phyloP scores from a whole-genome alignment of 1,139 yeast species.

The Candida tetrigidarum region DNA sequence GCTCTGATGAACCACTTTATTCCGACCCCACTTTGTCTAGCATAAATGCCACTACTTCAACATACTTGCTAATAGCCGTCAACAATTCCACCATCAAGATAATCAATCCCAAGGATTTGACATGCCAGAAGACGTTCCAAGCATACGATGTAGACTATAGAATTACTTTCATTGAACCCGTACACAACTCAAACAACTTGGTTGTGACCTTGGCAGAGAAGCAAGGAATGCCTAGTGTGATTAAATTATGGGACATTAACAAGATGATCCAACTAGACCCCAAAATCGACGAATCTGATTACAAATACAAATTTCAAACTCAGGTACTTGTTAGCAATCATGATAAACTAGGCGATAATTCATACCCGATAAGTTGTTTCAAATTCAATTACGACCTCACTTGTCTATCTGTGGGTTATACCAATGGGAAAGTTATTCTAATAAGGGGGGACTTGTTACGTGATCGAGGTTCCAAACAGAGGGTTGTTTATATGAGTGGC shows the following conservation, averaged over 20 bases:
- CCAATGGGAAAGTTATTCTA: conserved; percentile 83
- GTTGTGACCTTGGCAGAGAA: conserved; percentile 75
- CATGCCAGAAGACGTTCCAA: conserved; percentile 50
- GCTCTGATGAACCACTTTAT: conserved; percentile 66
- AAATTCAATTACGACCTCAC: conserved; percentile 59
- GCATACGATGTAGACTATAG: conserved; percentile 71
- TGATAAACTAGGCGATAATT: conserved; percentile 42
- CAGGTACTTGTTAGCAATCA: conserved; percentile 14
- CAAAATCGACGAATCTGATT: conserved; percentile 36
- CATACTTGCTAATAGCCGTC: conserved; percentile 61
- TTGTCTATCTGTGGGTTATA: conserved; percentile 79
- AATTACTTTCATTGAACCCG: conserved; percentile 56
- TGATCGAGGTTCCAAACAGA: conserved; percentile 90
- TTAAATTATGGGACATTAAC: conserved; percentile 76
- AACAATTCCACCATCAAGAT: conserved; percentile 60
- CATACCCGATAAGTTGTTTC: conserved; percentile 75
- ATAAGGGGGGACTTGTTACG: conserved; percentile 86
- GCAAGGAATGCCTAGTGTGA: conserved; percentile 67
- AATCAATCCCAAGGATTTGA: conserved; percentile 30
- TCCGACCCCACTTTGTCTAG: conserved; percentile 79
- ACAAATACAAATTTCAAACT: conserved; percentile 17
- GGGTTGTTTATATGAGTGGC: conserved; percentile 67
- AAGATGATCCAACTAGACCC: conserved; percentile 43
- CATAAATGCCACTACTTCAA: conserved; percentile 54
- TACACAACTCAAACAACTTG: conserved; percentile 44